phyloP scores from a whole-genome alignment of 495 filamentous ascomycete genomes.

The Aspergillus sparsus region DNA sequence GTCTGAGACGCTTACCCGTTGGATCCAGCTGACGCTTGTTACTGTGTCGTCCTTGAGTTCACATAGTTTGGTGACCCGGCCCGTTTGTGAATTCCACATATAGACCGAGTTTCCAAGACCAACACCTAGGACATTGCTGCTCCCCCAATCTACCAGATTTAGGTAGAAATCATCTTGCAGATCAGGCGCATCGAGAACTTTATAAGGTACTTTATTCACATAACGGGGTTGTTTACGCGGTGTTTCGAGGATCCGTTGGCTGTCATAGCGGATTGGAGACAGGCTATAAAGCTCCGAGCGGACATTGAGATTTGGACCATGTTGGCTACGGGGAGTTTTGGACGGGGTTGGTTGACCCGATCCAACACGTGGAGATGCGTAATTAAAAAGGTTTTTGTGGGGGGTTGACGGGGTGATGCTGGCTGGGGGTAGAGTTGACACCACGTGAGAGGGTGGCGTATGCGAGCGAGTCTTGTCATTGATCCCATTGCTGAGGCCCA shows the following conservation, averaged over 20 bases:
- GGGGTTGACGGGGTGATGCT: constrained; percentile 88
- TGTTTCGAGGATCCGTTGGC: constrained; percentile 86
- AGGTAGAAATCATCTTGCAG: constrained; percentile 96
- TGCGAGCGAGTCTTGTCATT: constrained; percentile 73
- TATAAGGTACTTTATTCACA: constrained; percentile 94
- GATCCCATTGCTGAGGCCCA: constrained; percentile 58
- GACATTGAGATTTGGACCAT: constrained; percentile 81
- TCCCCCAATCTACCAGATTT: constrained; percentile 98
- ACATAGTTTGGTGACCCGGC: constrained; percentile 87
- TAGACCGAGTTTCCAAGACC: constrained; percentile 93
- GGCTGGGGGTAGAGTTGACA: constrained; percentile 62
- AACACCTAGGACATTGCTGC: constrained; percentile 87
- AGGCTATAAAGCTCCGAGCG: constrained; percentile 90
- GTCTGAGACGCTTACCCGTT: constrained; percentile 53
- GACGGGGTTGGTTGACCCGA: constrained; percentile 80
- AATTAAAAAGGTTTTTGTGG: constrained; percentile 95
- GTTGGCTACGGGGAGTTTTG: constrained; percentile 82
- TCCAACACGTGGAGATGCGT: constrained; percentile 74
- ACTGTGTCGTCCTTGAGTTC: constrained; percentile 91
- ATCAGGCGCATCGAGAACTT: constrained; percentile 95
- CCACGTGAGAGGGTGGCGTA: constrained; percentile 72
- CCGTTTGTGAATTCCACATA: constrained; percentile 93
- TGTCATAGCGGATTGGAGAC: constrained; percentile 85
- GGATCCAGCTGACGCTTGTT: constrained; percentile 97
- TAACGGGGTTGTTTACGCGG: constrained; percentile 84